Evolutionary conservation across 2,329 filamentous ascomycete species (phyloP).

Genomic region (Fusarium palustre): DNA sequence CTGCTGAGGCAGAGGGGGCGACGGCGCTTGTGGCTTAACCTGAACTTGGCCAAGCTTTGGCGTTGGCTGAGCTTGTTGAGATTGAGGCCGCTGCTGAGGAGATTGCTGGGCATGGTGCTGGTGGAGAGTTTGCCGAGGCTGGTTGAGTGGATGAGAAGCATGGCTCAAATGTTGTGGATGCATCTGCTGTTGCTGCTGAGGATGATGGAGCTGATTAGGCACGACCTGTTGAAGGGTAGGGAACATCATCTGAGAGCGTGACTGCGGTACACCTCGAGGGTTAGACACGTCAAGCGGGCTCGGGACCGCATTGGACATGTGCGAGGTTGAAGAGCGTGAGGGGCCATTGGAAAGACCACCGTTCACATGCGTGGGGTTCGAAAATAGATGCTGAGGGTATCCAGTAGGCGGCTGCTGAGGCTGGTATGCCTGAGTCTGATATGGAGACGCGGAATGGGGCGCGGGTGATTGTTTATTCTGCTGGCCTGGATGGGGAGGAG

Average conservation of each 20-base stretch:
- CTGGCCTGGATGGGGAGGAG: slow-evolving; percentile 62
- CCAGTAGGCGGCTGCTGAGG: slow-evolving; percentile 63
- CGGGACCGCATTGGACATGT: slow-evolving; percentile 62
- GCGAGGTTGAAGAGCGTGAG: slow-evolving; percentile 58
- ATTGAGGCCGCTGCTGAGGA: slow-evolving; percentile 54
- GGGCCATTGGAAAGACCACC: slow-evolving; percentile 62
- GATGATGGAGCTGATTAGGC: slow-evolving; percentile 59
- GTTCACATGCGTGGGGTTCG: slow-evolving; percentile 60
- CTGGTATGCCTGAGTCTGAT: slow-evolving; percentile 65
- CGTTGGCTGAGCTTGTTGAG: slow-evolving; percentile 51
- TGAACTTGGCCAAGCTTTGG: slow-evolving; percentile 51
- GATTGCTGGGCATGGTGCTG: slow-evolving; percentile 49
- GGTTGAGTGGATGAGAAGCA: slow-evolving; percentile 44
- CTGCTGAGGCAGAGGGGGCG: slow-evolving; percentile 50
- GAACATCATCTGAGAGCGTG: slow-evolving; percentile 59
- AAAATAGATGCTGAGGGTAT: slow-evolving; percentile 67
- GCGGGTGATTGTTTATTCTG: slow-evolving; percentile 67
- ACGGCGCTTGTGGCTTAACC: slow-evolving; percentile 49
- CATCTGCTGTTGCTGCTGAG: slow-evolving; percentile 54
- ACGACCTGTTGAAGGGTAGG: slow-evolving; percentile 56
- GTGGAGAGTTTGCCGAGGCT: slow-evolving; percentile 45
- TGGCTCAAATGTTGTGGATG: slow-evolving; percentile 52
- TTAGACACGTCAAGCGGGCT: slow-evolving; percentile 60
- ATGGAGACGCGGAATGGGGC: slow-evolving; percentile 66
- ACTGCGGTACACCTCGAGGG: slow-evolving; percentile 57